Evolutionary conservation across 495 filamentous ascomycete genomes (phyloP).

Genomic region (Trichoderma parareesei): DNA sequence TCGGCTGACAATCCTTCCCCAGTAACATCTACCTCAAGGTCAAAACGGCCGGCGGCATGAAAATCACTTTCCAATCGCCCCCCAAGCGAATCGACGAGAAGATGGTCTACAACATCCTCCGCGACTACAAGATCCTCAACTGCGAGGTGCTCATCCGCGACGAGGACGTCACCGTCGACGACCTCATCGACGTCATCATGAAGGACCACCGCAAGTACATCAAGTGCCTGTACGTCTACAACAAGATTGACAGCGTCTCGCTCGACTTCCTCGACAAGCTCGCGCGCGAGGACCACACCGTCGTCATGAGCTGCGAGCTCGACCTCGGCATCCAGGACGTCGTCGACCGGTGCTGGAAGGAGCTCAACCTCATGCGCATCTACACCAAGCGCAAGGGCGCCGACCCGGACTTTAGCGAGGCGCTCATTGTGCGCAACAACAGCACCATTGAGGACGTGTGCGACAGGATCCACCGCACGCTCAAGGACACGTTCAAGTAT

Average conservation of each 20-base stretch:
- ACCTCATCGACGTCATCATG: slow-evolving; percentile 98
- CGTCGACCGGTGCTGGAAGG: slow-evolving; percentile 91
- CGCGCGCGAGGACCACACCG: slow-evolving; percentile 85
- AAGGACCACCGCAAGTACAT: slow-evolving; percentile 98
- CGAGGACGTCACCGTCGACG: slow-evolving; percentile 91
- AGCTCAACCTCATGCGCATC: slow-evolving; percentile 80
- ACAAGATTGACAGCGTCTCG: slow-evolving; percentile 97
- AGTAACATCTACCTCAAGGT: slow-evolving; percentile 98
- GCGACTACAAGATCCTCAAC: slow-evolving; percentile 98
- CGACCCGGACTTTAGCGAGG: slow-evolving; percentile 86
- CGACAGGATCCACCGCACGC: slow-evolving; percentile 84
- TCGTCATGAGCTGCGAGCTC: slow-evolving; percentile 96
- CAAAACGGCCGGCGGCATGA: slow-evolving; percentile 97
- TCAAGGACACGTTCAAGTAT: slow-evolving; percentile 99
- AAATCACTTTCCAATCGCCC: slow-evolving; percentile 86
- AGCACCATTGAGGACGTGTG: slow-evolving; percentile 95
- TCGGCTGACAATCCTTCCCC: slow-evolving; percentile 16
- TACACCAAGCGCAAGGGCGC: slow-evolving; percentile 96
- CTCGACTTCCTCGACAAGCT: slow-evolving; percentile 88
- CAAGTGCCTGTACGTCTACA: slow-evolving; percentile 93
- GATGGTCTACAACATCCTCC: slow-evolving; percentile 91
- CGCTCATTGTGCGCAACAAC: slow-evolving; percentile 81
- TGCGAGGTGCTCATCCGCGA: slow-evolving; percentile 94
- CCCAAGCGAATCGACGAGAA: slow-evolving; percentile 93
- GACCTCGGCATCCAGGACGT: slow-evolving; percentile 96